These are phyloP conservation scores for Cercospora sp. DNA, from an alignment of 2,329 filamentous ascomycete genomes.

Conservation along the genomic window DNA sequence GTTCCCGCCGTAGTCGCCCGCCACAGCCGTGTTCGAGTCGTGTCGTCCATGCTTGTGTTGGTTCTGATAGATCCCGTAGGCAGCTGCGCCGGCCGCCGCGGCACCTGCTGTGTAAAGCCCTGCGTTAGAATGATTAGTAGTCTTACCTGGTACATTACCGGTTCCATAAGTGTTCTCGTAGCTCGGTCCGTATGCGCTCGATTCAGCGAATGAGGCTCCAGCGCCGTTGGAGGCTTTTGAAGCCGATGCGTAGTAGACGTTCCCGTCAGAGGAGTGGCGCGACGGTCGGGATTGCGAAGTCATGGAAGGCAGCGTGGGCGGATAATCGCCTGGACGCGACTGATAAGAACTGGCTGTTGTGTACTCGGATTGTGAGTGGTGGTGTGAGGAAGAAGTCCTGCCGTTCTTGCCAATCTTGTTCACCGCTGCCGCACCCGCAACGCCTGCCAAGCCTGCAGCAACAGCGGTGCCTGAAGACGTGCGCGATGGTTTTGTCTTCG, in stretches of 20 bases:
- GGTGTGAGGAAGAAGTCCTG: conserved; percentile 21
- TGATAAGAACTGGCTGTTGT: conserved; percentile 12
- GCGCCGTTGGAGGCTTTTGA: conserved; percentile 7
- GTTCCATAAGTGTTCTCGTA: conserved; percentile 18
- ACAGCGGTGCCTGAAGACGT: conserved; percentile 40
- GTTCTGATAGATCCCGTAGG: conserved; percentile 45
- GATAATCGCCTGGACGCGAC: conserved; percentile 14
- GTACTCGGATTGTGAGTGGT: conserved; percentile 17
- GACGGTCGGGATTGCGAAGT: conserved; percentile 11
- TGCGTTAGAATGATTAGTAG: conserved; percentile 45
- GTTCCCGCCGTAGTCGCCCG: conserved; percentile 24
- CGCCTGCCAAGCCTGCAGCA: conserved; percentile 41
- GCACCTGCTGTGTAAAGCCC: conserved; percentile 50
- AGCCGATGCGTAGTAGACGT: conserved; percentile 22
- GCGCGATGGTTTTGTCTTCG: conserved; percentile 31
- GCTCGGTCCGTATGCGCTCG: conserved; percentile 10
- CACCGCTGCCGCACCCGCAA: conserved; percentile 45
- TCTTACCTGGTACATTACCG: conserved; percentile 42
- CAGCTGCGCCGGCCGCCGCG: conserved; percentile 44
- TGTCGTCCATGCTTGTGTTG: conserved; percentile 35
- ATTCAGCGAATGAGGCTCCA: conserved; percentile 13
- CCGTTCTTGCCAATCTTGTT: conserved; percentile 15
- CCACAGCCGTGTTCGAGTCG: conserved; percentile 20
- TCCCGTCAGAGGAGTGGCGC: conserved; percentile 25
- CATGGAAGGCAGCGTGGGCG: conserved; percentile 15